Percentiles rank a stretch among this genome's conserved stretches.
Conservation (phyloP, 2,329 filamentous ascomycete genomes). For the Gyromitra esculenta region DNA sequence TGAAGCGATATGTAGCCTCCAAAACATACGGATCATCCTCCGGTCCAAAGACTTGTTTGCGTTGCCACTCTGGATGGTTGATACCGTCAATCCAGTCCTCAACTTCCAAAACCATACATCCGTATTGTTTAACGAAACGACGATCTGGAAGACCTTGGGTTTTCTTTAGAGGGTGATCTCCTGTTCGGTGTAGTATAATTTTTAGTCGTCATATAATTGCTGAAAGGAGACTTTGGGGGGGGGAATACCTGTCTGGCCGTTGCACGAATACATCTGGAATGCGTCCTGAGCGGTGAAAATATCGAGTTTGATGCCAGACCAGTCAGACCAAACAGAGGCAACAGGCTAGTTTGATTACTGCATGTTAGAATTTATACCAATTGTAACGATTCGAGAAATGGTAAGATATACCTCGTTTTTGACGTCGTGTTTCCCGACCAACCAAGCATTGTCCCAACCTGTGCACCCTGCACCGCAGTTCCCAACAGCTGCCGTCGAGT, state of each 20-base stretch:
- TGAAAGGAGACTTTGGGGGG: slow-evolving; percentile 53
- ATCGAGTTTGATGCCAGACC: slow-evolving; percentile 84
- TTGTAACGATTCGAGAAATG: background rate
- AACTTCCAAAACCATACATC: slow-evolving; percentile 89
- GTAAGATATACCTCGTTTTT: slow-evolving; percentile 53
- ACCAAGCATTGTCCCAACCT: slow-evolving; percentile 76
- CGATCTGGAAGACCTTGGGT: slow-evolving; percentile 71
- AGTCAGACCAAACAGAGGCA: slow-evolving; percentile 59
- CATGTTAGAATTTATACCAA: slow-evolving; percentile 1
- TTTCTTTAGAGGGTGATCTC: slow-evolving; percentile 71
- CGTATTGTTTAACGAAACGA: slow-evolving; percentile 75
- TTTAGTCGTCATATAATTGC: slow-evolving; percentile 54
- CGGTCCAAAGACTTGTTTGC: slow-evolving; percentile 70
- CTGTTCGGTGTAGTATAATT: slow-evolving; percentile 56
- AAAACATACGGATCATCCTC: slow-evolving; percentile 69
- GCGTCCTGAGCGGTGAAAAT: slow-evolving; percentile 85
- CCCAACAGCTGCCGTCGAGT: slow-evolving; percentile 69
- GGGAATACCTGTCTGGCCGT: slow-evolving; percentile 73
- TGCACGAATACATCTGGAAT: slow-evolving; percentile 87
- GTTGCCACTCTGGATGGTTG: slow-evolving; percentile 85
- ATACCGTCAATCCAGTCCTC: slow-evolving; percentile 95
- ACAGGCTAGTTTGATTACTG: slow-evolving; percentile 62
- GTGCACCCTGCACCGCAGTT: slow-evolving; percentile 78
- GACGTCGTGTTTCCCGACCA: slow-evolving; percentile 61
- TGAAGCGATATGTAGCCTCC: slow-evolving; percentile 70